Evolutionary conservation across 192 early-diverging fungal genomes (phyloP), one percentile per base, ranked within the genome.

Genomic region (Coemansia sp.): DNA sequence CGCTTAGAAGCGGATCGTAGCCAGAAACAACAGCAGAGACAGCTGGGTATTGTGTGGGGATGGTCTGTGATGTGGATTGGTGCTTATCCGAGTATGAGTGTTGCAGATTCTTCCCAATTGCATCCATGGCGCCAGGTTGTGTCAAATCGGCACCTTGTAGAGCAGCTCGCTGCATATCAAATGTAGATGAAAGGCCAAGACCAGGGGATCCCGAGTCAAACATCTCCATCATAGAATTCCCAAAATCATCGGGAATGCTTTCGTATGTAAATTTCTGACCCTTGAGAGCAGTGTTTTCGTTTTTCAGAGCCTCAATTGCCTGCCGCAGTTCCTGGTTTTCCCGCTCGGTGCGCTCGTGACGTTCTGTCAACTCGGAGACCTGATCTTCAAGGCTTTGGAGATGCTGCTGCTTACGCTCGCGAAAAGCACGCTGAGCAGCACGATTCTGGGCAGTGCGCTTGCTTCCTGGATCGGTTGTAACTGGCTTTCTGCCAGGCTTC

Each of bases 371-470:
- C 54, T 86, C 81, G 55, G 88, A 85, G 6, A 89, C 88, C 53
- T 87, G 84, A 1, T 80, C 82, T 72, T 95, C 94, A 0, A 95
- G 84, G 8, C 88, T 84, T 60, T 88, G 85, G 23, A 94, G 85
- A 68, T 95, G 92, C 65, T 85, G 84, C 60, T 92, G 88, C 54
- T 89, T 87, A 31, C 94, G 87, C 74, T 95, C 90, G 41, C 94
- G 87, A 75, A 95, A 95, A 5, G 94, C 92, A 2, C 92, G 85
- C 74, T 95, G 94, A 3, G 94, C 94, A 2, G 91, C 91, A 18
- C 94, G 85, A 73, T 95, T 95, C 68, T 95, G 94, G 10, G 88
- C 90, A 3, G 92, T 92, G 67, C 94, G 85, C 72, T 93, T 93
- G 41, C 65, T 60, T 1, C 68, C 32, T 9, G 85, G 68, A 56